These are phyloP conservation scores for Wickerhamiella pararugosa DNA, from an alignment of 1,139 yeast species.

Conservation along the genomic window DNA sequence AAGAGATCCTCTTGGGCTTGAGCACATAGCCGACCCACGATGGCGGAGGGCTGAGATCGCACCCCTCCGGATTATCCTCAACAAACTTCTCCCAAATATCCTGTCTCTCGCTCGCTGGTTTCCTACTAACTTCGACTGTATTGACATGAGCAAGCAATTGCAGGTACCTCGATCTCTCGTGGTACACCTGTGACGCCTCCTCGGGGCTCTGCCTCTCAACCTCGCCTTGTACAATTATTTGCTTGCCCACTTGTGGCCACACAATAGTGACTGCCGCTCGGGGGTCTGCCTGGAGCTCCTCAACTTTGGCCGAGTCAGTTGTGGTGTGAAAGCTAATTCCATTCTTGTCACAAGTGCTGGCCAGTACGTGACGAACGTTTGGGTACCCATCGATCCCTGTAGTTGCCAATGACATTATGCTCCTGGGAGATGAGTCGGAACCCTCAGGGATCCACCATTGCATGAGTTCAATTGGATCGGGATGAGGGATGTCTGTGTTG, in stretches of 20 bases:
- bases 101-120: not conserved
- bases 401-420: conserved; percentile 2
- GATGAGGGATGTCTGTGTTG: not conserved
- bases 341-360: not conserved
- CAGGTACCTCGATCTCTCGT: conserved; percentile 1
- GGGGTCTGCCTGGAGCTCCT: conserved; percentile 1
- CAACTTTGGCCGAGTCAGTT: not conserved
- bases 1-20: conserved; percentile 1
- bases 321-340: conserved; percentile 1
- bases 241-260: conserved; percentile 3
- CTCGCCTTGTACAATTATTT: conserved; percentile 1
- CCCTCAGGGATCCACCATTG: conserved; percentile 1
- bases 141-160: conserved; percentile 3
- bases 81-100: not conserved
- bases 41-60: not conserved
- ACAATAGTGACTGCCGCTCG: conserved; percentile 1
- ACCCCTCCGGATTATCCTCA: not conserved
- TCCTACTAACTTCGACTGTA: not conserved
- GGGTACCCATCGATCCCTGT: conserved; percentile 3
- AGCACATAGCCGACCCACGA: conserved; percentile 2
- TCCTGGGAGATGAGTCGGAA: not conserved
- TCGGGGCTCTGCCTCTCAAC: not conserved
- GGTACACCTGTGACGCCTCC: not conserved
- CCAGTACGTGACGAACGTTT: conserved; percentile 3
- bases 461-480: conserved; percentile 1